A percentile compares a stretch with the other conserved stretches of the same genome.
Conservation (phyloP, 306 rosid genomes). For the Myrica gale region DNA sequence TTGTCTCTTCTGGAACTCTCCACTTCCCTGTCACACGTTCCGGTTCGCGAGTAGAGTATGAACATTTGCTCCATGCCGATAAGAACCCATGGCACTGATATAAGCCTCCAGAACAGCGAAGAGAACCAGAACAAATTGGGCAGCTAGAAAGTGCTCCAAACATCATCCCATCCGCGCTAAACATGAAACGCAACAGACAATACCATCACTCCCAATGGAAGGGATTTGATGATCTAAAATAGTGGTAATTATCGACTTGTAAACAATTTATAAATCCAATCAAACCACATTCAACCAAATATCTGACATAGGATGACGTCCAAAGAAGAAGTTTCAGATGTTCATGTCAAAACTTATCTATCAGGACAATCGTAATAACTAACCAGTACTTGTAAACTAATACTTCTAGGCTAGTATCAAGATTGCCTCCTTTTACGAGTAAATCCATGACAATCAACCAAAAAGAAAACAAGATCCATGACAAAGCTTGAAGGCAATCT, state of each 20-base stretch:
- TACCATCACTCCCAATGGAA: slow-evolving; percentile 4
- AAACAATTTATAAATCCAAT: background rate
- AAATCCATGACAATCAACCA: slow-evolving; percentile 8
- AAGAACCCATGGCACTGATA: slow-evolving; percentile 72
- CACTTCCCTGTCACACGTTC: slow-evolving; percentile 70
- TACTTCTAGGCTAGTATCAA: background rate
- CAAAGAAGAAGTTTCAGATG: background rate
- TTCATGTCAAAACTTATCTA: background rate
- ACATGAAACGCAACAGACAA: slow-evolving; percentile 18
- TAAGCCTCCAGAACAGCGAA: slow-evolving; percentile 80
- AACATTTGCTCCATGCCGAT: slow-evolving; percentile 91
- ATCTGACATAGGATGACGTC: background rate
- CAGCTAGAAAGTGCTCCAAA: slow-evolving; percentile 86
- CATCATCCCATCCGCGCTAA: slow-evolving; percentile 96
- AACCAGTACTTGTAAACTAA: background rate
- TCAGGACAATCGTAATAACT: background rate
- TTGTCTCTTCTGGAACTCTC: slow-evolving; percentile 77
- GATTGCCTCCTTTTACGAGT: background rate
- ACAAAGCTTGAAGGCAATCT: background rate
- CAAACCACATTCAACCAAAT: background rate
- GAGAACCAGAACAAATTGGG: slow-evolving; percentile 68
- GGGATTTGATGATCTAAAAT: slow-evolving; percentile 2
- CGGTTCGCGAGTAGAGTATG: slow-evolving; percentile 70
- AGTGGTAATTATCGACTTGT: background rate
- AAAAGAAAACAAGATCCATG: slow-evolving; percentile 3